Evolutionary conservation across 805 yeast genomes (phyloP).

Genomic region (Candida tammaniensis): DNA sequence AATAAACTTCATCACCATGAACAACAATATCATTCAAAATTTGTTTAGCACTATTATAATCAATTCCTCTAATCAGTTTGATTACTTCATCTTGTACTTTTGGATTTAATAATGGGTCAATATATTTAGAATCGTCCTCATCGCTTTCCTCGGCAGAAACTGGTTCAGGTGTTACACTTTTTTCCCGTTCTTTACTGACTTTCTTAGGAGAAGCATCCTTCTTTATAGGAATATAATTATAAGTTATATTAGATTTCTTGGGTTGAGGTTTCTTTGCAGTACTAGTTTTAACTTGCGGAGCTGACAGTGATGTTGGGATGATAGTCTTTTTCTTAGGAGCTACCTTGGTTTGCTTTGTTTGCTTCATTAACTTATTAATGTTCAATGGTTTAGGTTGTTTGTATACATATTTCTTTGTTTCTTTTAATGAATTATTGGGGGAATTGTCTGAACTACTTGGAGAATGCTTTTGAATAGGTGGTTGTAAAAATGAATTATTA

Average conservation of each 20-base stretch:
- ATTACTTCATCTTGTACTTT: slow-evolving; percentile 39
- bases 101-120: slow-evolving; percentile 18
- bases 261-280: slow-evolving; percentile 4
- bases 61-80: slow-evolving; percentile 65
- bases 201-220: slow-evolving; percentile 3
- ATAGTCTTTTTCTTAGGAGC: slow-evolving; percentile 3
- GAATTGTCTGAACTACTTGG: slow-evolving; percentile 11
- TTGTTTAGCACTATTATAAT: slow-evolving; percentile 73
- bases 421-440: slow-evolving; percentile 10
- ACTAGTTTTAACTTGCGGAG: slow-evolving; percentile 7
- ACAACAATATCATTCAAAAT: slow-evolving; percentile 86
- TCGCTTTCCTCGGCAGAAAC: slow-evolving; percentile 10
- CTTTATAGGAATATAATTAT: slow-evolving; percentile 25
- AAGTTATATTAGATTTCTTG: slow-evolving; percentile 29
- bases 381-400: slow-evolving; percentile 40
- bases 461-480: slow-evolving; percentile 6
- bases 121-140: slow-evolving; percentile 25
- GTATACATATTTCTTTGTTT: slow-evolving; percentile 24
- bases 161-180: slow-evolving; percentile 8
- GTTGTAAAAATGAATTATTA: slow-evolving; percentile 9
- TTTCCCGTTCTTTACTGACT: background rate
- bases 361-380: slow-evolving; percentile 30
- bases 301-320: slow-evolving; percentile 2
- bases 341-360: slow-evolving; percentile 8
- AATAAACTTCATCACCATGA: slow-evolving; percentile 84